phyloP scores from a whole-genome alignment of 75 land plant species.

The Cryptomeria japonica region DNA sequence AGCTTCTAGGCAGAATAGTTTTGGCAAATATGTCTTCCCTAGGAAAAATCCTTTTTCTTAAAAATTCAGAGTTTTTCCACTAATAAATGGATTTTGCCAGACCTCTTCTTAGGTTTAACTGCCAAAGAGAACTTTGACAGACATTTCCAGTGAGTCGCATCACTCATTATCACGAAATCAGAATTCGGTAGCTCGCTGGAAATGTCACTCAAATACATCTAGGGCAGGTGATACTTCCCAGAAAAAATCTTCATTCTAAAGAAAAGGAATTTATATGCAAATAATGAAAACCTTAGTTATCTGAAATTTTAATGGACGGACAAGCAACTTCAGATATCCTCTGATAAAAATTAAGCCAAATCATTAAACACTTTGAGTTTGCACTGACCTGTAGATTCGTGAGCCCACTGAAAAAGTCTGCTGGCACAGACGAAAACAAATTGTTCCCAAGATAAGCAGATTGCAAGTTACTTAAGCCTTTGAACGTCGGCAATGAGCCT shows the following conservation, averaged over 20 bases:
- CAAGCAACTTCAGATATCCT: no score
- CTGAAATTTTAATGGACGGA: not conserved
- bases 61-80: not conserved
- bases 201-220: no score
- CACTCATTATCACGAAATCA: no score
- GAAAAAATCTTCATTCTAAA: no score
- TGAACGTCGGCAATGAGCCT: slow-evolving; percentile 64
- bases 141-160: not conserved
- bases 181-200: no score
- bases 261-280: no score
- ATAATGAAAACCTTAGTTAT: not conserved
- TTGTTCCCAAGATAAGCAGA: slow-evolving; percentile 42
- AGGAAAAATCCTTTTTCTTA: not conserved
- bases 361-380: not conserved
- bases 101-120: not conserved
- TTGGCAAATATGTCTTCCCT: not conserved
- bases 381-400: slow-evolving; percentile 31
- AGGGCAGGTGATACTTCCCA: no score
- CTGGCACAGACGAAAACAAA: slow-evolving; percentile 46
- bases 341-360: not conserved
- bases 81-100: no score
- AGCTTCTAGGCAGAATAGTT: not conserved
- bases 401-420: slow-evolving; percentile 61
- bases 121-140: not conserved
- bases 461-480: slow-evolving; percentile 40